Evolutionary conservation across 345 rosid genomes (phyloP), one percentile per base, ranked within the genome.

Genomic region (Odontarrhena argentea): DNA sequence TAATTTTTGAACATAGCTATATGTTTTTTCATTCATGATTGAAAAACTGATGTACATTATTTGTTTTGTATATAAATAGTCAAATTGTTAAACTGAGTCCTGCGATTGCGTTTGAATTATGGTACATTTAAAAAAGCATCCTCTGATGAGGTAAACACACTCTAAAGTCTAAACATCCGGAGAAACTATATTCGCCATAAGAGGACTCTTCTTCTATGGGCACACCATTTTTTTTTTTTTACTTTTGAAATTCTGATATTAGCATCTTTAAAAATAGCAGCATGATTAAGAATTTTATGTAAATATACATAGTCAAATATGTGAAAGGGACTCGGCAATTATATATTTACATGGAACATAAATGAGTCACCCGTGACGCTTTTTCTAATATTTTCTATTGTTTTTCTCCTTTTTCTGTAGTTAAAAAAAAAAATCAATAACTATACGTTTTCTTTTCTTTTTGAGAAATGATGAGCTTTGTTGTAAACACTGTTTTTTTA

Each of bases 361-460:
- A 50, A 59, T 49, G 58, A 58, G 52, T 69, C 53, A 60, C 60
- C 28, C 44, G 60, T 69, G 73, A 69, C 60, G 37, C 22, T 18
- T 59, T 15, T 32, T 12, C 14, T 22, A 28, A 67, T 37, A 24
- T 13, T 25, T 64, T 13, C 40, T 38, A 5, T 9, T 8, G 25
- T 35, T 34, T 34, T 44, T 12, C 0, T 7, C 10, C 7, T 7
- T 47, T 57, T 5, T 7, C 25, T 5, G 40, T 18, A 57, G 24
- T 9, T 62, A 48, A 45, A 18, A 48, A 45, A 45, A 9, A 15
- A 13, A 8, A 50, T 38, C 13, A 36, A 37, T 63, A 24, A 36
- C 34, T 11, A 36, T 37, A 15, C 1, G 1, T 4, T 32, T 32
- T 5, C 7, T 5, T 18, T 18, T 18, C 22, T 18, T 18, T 32